phyloP scores from a whole-genome alignment of 2,329 filamentous ascomycete species.

The Sporothrix brasiliensis region DNA sequence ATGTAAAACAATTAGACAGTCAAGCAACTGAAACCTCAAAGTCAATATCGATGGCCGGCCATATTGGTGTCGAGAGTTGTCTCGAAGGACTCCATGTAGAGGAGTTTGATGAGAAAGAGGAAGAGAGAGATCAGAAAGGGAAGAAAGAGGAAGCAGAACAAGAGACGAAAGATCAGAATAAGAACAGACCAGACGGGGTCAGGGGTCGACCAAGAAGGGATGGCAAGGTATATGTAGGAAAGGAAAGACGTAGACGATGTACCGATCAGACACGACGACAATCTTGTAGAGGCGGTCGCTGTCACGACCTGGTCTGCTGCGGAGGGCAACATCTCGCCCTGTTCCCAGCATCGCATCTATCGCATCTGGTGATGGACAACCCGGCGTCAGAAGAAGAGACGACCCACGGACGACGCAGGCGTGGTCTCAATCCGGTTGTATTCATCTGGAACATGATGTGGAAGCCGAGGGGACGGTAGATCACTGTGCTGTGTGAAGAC shows the following conservation, averaged over 20 bases:
- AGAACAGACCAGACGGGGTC: conserved; percentile 20
- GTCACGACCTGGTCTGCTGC: conserved; percentile 1
- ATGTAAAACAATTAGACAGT: neutral
- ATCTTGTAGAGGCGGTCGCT: neutral
- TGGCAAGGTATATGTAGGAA: conserved; percentile 4
- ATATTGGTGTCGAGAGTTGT: neutral
- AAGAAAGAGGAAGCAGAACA: neutral
- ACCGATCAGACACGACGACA: neutral
- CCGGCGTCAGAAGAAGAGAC: conserved; percentile 23
- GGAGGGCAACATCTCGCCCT: too few relatives aligned
- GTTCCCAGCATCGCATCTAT: neutral
- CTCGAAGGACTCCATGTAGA: conserved; percentile 7
- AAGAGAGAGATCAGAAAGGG: neutral
- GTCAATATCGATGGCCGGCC: conserved; percentile 11
- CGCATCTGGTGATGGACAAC: neutral
- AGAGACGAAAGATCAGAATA: neutral
- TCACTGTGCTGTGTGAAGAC: too few relatives aligned
- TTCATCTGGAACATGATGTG: conserved; percentile 19
- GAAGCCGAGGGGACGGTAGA: neutral
- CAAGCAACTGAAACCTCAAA: neutral
- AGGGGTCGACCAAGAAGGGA: conserved; percentile 8
- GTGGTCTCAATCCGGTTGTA: conserved; percentile 26
- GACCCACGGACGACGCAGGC: conserved; percentile 18
- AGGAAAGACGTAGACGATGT: neutral
- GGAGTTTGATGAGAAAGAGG: neutral